Conservation (phyloP, 2,329 filamentous ascomycete genomes). For the Lasiodiplodia citricola region DNA sequence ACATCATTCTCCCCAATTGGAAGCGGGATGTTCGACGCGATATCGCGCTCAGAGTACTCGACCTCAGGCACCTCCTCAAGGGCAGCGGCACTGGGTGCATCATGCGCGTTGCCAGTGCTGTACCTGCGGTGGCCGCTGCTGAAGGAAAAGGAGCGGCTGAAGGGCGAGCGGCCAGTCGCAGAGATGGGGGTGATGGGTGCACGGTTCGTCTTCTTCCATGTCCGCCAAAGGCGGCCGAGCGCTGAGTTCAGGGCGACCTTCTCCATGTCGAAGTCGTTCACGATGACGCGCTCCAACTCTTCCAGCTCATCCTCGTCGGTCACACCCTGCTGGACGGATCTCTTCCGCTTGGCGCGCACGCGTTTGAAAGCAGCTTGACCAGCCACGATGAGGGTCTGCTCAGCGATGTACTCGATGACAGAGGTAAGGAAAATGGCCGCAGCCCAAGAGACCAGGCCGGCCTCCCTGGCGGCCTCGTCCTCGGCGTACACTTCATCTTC, state of each 20-base stretch:
- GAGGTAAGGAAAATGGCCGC: conserved; percentile 96
- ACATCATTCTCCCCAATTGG: conserved; percentile 71
- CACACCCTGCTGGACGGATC: conserved; percentile 33
- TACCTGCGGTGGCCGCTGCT: conserved; percentile 10
- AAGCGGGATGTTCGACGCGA: conserved; percentile 69
- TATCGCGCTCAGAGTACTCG: conserved; percentile 49
- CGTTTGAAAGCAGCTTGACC: conserved; percentile 82
- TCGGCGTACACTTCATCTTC: conserved; percentile 46
- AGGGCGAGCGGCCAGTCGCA: conserved; percentile 28
- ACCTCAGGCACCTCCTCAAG: conserved; percentile 45
- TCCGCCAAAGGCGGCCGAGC: conserved; percentile 87
- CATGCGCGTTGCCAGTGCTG: conserved; percentile 23
- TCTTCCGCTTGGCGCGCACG: conserved; percentile 48
- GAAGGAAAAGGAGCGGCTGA: not conserved
- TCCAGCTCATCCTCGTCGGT: conserved; percentile 43
- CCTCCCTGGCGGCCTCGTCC: conserved; percentile 32
- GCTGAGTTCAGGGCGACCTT: conserved; percentile 88
- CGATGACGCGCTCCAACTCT: conserved; percentile 71
- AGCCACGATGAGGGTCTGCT: conserved; percentile 86
- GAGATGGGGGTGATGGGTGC: conserved; percentile 36
- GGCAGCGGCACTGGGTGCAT: conserved; percentile 21
- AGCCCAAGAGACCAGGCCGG: conserved; percentile 74
- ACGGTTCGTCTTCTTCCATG: conserved; percentile 88
- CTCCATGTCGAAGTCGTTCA: conserved; percentile 92
- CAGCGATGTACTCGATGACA: conserved; percentile 90